These are phyloP conservation scores for Ceratocystis smalleyi DNA, from an alignment of 2,329 filamentous ascomycete species.

Conservation along the genomic window DNA sequence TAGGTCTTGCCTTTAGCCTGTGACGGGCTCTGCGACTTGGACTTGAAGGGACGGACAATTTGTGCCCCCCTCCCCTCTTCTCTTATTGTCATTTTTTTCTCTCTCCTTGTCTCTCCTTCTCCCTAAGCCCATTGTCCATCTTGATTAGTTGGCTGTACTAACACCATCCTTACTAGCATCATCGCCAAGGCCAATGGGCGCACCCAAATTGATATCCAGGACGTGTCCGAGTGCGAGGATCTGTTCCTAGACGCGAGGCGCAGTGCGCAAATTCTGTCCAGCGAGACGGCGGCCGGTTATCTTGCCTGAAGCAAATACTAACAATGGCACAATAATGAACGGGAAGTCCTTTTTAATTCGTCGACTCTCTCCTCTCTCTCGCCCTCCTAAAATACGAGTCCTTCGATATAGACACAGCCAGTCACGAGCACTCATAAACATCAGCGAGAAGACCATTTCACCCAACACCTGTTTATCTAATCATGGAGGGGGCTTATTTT, in stretches of 20 bases:
- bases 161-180: conserved; percentile 41
- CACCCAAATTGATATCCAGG: conserved; percentile 58
- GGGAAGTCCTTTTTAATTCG: neutral
- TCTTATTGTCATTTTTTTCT: neutral
- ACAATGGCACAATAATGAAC: neutral
- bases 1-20: neutral
- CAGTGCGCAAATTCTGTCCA: conserved; percentile 53
- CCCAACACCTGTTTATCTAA: too few relatives aligned
- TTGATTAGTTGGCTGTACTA: conserved; percentile 6
- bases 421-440: too few relatives aligned
- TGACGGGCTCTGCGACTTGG: neutral
- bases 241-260: conserved; percentile 69
- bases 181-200: conserved; percentile 72
- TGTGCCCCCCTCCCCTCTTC: neutral
- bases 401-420: too few relatives aligned
- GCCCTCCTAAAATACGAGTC: too few relatives aligned
- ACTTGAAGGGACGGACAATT: neutral
- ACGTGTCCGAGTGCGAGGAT: conserved; percentile 68
- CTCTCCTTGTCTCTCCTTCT: neutral
- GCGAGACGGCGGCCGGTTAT: conserved; percentile 49
- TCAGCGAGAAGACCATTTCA: too few relatives aligned
- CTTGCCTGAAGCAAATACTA: conserved; percentile 31
- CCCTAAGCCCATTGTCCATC: neutral
- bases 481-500: too few relatives aligned
- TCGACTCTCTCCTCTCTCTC: neutral